phyloP scores from a whole-genome alignment of 1,139 yeast species.

The Saccharomyces hybrid region DNA sequence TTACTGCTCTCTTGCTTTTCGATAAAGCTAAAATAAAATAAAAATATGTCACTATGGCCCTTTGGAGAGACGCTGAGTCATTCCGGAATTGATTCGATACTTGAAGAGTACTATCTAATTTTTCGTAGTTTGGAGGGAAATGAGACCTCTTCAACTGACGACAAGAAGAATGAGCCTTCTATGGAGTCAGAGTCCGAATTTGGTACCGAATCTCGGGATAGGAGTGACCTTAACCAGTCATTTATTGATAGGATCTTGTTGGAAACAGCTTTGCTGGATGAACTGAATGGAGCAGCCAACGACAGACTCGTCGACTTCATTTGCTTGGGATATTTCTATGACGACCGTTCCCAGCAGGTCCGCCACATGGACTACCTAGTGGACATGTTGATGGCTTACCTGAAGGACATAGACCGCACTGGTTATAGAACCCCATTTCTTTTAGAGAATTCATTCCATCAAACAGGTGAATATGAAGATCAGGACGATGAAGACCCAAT shows the following conservation, averaged over 20 bases:
- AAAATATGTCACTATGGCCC: conserved; percentile 42
- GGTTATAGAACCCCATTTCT: neutral
- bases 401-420: neutral
- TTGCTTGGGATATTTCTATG: conserved; percentile 35
- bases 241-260: conserved; percentile 64
- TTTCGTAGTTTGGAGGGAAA: conserved; percentile 20
- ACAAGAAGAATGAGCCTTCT: neutral
- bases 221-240: conserved; percentile 40
- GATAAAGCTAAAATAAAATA: neutral
- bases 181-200: neutral
- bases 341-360: conserved; percentile 26
- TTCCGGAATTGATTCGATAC: conserved; percentile 32
- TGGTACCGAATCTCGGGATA: neutral
- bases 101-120: conserved; percentile 33
- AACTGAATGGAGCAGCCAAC: conserved; percentile 38
- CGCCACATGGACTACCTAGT: conserved; percentile 37
- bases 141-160: neutral
- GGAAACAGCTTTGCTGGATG: conserved; percentile 47
- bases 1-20: neutral
- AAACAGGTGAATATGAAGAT: neutral
- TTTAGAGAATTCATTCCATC: neutral
- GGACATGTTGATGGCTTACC: conserved; percentile 18
- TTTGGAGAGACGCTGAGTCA: conserved; percentile 37
- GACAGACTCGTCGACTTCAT: conserved; percentile 44
- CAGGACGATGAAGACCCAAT: neutral